Percentiles rank a stretch among this genome's conserved stretches.
These are phyloP conservation scores for Lagenaria siceraria DNA, from an alignment of 306 rosid genomes.

Conservation along the genomic window DNA sequence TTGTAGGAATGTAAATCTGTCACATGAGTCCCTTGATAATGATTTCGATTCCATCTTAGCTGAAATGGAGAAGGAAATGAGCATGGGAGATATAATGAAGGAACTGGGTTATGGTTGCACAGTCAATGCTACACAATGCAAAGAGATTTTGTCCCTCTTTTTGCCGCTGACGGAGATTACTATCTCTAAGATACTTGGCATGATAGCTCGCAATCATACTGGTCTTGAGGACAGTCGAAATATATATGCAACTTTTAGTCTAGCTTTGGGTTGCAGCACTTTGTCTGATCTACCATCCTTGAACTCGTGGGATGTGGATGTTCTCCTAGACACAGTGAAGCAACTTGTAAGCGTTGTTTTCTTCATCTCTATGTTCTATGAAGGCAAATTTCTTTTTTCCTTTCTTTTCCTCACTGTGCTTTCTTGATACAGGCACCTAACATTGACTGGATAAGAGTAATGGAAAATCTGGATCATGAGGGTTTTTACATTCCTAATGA, in stretches of 20 bases:
- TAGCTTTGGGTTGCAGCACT: constrained; percentile 57
- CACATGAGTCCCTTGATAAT: constrained; percentile 47
- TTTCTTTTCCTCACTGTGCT: constrained; percentile 5
- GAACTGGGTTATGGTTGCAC: constrained; percentile 99
- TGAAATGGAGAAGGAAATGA: constrained; percentile 94
- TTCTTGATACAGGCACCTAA: constrained; percentile 63
- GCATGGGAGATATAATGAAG: constrained; percentile 91
- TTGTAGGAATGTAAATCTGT: constrained; percentile 58
- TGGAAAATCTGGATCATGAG: constrained; percentile 91
- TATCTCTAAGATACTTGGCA: constrained; percentile 77
- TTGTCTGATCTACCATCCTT: constrained; percentile 55
- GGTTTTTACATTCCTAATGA: constrained; percentile 83
- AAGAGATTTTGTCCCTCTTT: constrained; percentile 80
- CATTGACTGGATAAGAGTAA: constrained; percentile 61
- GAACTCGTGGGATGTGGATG: constrained; percentile 89
- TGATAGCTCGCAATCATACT: constrained; percentile 57
- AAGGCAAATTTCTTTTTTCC: neutral
- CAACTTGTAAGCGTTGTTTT: constrained; percentile 51
- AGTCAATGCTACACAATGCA: constrained; percentile 66
- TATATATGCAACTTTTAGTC: constrained; percentile 43
- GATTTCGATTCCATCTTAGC: constrained; percentile 92
- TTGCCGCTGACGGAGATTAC: constrained; percentile 65
- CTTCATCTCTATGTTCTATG: neutral
- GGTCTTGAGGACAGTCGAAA: constrained; percentile 83
- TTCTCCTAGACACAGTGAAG: constrained; percentile 63